These are phyloP conservation scores for Boletus reticuloceps DNA, from an alignment of 768 basidiomycete species.

Conservation along the genomic window DNA sequence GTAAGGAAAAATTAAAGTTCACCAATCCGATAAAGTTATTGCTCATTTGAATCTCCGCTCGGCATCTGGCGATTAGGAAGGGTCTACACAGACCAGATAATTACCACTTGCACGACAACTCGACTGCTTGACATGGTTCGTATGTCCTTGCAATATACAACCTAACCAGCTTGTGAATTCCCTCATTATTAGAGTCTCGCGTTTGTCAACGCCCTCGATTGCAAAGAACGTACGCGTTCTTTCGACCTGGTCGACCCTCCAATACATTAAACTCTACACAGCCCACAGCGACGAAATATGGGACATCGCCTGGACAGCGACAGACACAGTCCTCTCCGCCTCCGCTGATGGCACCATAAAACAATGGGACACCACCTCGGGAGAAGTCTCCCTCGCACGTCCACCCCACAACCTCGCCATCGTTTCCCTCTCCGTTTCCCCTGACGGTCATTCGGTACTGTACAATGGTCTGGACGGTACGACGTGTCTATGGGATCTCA, in stretches of 20 bases:
- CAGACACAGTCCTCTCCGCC: conserved; percentile 62
- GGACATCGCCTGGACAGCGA: conserved; percentile 70
- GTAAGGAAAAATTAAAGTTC: conserved; percentile 54
- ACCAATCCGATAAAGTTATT: conserved; percentile 24
- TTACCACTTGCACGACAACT: background rate
- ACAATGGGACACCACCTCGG: conserved; percentile 67
- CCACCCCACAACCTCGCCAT: conserved; percentile 82
- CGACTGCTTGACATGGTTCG: conserved; percentile 25
- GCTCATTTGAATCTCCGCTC: conserved; percentile 52
- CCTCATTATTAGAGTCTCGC: conserved; percentile 55
- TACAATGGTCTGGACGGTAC: conserved; percentile 86
- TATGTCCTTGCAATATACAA: conserved; percentile 9
- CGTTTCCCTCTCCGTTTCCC: conserved; percentile 72
- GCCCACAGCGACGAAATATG: conserved; percentile 80
- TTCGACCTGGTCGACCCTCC: background rate
- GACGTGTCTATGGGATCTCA: conserved; percentile 72
- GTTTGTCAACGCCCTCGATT: conserved; percentile 70
- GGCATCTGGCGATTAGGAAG: conserved; percentile 38
- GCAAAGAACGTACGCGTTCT: conserved; percentile 64
- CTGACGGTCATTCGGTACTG: conserved; percentile 62
- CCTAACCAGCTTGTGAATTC: conserved; percentile 21
- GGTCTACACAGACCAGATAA: background rate
- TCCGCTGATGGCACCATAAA: conserved; percentile 79
- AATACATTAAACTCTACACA: conserved; percentile 30
- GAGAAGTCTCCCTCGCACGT: conserved; percentile 58